Evolutionary conservation across 2,329 filamentous ascomycete genomes (phyloP).

Genomic region (Penicillium brasilianum): DNA sequence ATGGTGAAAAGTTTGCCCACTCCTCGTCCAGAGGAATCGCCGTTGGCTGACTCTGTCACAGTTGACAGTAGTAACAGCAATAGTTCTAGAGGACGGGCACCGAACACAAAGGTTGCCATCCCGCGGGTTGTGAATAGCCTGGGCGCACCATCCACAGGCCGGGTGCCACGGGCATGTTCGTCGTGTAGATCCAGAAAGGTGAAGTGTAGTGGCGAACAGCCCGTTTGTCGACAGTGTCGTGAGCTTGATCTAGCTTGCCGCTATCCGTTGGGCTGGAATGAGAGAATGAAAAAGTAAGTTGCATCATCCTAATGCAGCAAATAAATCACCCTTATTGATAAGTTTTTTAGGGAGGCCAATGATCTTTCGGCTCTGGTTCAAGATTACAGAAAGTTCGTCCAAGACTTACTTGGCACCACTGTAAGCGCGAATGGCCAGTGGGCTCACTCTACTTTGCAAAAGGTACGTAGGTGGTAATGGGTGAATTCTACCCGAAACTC

Average conservation of each 20-base stretch:
- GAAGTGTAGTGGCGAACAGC: conserved; percentile 8
- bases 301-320: too few relatives aligned
- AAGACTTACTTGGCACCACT: background rate
- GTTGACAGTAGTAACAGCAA: background rate
- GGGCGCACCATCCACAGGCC: background rate
- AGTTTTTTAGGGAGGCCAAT: background rate
- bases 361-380: conserved; percentile 2
- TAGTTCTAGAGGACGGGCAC: background rate
- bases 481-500: background rate
- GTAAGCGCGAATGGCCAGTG: background rate
- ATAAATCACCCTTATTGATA: background rate
- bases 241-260: background rate
- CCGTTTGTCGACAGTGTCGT: conserved; percentile 7
- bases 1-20: conserved; percentile 5
- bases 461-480: background rate
- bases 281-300: conserved; percentile 8
- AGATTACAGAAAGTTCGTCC: conserved; percentile 2
- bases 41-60: background rate
- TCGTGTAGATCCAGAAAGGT: conserved; percentile 2
- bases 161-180: background rate
- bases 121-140: background rate
- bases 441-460: background rate
- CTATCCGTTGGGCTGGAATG: conserved; percentile 2
- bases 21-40: conserved; percentile 5
- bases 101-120: conserved; percentile 6